Conservation (phyloP, 2,329 filamentous ascomycete species). For the Ustulina deusta region DNA sequence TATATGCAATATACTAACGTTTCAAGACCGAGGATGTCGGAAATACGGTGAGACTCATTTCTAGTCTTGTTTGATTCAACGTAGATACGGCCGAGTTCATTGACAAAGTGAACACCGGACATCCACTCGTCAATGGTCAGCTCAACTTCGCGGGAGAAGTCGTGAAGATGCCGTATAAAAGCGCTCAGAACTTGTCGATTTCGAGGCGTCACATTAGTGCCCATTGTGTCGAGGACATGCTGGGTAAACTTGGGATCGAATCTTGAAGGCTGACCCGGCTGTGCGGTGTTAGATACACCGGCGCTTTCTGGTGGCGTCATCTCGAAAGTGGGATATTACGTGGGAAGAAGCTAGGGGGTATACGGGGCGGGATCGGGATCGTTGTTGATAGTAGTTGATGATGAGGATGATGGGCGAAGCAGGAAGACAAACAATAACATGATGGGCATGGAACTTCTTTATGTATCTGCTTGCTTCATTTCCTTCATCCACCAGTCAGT, state of each 20-base stretch:
- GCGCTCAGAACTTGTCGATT: conserved; percentile 72
- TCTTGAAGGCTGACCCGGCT: conserved; percentile 51
- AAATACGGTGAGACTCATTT: conserved; percentile 80
- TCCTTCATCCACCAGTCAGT: conserved; percentile 2
- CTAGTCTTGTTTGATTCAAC: conserved; percentile 69
- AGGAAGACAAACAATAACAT: conserved; percentile 14
- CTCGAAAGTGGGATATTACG: conserved; percentile 14
- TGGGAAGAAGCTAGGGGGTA: not conserved
- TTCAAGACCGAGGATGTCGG: conserved; percentile 79
- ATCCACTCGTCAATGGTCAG: conserved; percentile 83
- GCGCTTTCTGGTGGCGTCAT: conserved; percentile 48
- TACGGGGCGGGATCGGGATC: not conserved
- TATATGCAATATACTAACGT: conserved; percentile 62
- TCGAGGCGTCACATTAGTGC: conserved; percentile 74
- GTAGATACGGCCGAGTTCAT: conserved; percentile 75
- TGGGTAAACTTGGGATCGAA: conserved; percentile 84
- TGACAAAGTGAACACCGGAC: conserved; percentile 79
- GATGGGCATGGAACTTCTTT: conserved; percentile 32
- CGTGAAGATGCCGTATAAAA: conserved; percentile 79
- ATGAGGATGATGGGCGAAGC: conserved; percentile 3
- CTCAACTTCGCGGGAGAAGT: conserved; percentile 82
- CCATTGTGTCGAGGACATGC: conserved; percentile 78
- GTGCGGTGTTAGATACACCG: conserved; percentile 47
- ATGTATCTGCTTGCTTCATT: conserved; percentile 30
- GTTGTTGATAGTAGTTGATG: not conserved